Percentiles rank a stretch among this genome's conserved stretches.
Evolutionary conservation across 805 yeast species (phyloP).

Genomic region (Candida sphagnicola): DNA sequence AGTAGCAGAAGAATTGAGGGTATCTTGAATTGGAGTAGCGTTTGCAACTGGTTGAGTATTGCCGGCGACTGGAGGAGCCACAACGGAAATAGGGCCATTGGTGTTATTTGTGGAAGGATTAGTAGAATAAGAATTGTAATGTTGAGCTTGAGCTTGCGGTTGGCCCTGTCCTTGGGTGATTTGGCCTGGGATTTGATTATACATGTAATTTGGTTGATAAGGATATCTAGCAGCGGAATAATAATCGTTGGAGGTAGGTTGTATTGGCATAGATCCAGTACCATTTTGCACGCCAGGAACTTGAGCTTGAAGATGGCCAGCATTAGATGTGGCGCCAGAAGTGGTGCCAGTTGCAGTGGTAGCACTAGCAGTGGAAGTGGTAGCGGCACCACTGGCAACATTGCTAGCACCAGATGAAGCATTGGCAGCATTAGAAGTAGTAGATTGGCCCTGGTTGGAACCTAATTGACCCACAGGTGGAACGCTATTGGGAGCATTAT

Average conservation of each 20-base stretch:
- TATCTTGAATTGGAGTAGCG: slow-evolving; percentile 15
- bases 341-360: neutral
- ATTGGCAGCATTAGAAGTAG: neutral
- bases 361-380: neutral
- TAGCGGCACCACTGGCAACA: neutral
- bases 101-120: slow-evolving; percentile 4
- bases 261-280: neutral
- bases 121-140: slow-evolving; percentile 14
- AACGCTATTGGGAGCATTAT: slow-evolving; percentile 1
- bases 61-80: slow-evolving; percentile 4
- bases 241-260: neutral
- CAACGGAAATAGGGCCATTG: neutral
- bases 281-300: slow-evolving; percentile 1
- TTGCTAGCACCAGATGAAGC: neutral
- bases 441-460: neutral
- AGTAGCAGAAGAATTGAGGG: slow-evolving; percentile 12
- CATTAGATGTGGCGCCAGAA: slow-evolving; percentile 1
- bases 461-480: neutral
- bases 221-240: slow-evolving; percentile 7
- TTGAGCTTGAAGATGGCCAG: neutral
- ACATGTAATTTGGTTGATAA: slow-evolving; percentile 16
- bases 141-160: slow-evolving; percentile 22
- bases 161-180: slow-evolving; percentile 13
- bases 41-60: slow-evolving; percentile 1
- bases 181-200: slow-evolving; percentile 19